Conservation (phyloP, 176 grass and related monocot genomes). For the Eragrostis nindensis region DNA sequence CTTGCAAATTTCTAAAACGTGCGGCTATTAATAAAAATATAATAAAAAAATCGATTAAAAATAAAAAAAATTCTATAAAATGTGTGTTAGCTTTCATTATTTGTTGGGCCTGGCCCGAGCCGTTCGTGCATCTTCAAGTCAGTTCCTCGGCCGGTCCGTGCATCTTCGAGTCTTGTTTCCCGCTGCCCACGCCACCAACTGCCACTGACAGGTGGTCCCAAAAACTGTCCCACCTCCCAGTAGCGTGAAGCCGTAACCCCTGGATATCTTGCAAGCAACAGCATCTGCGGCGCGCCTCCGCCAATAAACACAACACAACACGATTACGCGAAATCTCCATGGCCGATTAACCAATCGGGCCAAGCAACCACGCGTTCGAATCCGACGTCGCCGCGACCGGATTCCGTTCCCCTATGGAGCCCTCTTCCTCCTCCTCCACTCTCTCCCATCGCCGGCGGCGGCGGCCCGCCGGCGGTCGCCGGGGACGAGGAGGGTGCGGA, state of each 20-base stretch:
- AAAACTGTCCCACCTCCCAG: neutral
- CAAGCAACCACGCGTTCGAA: neutral
- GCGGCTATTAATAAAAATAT: too few species aligned
- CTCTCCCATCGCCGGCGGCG: neutral
- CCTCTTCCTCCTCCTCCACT: neutral
- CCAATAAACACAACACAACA: neutral
- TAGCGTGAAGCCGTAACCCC: too few species aligned
- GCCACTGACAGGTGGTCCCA: neutral
- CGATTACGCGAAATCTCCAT: conserved; percentile 18
- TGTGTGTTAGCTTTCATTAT: too few species aligned
- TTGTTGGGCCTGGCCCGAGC: too few species aligned
- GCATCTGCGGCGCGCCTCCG: neutral
- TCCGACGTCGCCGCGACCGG: neutral
- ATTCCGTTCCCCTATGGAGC: conserved; percentile 2
- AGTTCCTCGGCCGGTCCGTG: too few species aligned
- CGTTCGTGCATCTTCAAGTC: too few species aligned
- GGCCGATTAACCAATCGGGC: neutral
- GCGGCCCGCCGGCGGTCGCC: neutral
- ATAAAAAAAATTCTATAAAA: too few species aligned
- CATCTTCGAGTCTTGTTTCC: too few species aligned
- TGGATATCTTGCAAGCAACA: neutral
- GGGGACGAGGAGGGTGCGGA: conserved; percentile 43
- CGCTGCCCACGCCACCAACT: too few species aligned
- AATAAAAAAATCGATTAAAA: too few species aligned
- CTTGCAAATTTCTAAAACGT: too few species aligned